A percentile compares a stretch with the other conserved stretches of the same genome.
Evolutionary conservation across 2,329 filamentous ascomycete genomes (phyloP).

Genomic region (Penicillium nordicum): DNA sequence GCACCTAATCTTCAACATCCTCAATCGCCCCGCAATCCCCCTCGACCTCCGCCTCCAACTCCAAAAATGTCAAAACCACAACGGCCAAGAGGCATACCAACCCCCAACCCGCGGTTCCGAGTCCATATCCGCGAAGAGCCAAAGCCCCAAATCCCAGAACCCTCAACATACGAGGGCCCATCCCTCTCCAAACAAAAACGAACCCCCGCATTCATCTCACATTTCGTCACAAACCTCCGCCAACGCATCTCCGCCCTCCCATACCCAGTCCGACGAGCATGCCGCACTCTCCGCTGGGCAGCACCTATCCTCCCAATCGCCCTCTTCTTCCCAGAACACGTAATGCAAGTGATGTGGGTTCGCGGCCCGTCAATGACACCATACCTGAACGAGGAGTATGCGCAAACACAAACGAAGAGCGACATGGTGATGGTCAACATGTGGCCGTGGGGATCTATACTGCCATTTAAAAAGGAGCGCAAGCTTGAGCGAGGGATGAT

Average conservation of each 20-base stretch:
- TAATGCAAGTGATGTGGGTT: conserved; percentile 43
- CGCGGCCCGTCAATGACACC: conserved; percentile 68
- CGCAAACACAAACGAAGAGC: conserved; percentile 37
- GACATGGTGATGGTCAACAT: conserved; percentile 45
- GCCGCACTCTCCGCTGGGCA: conserved; percentile 29
- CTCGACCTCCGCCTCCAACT: background rate
- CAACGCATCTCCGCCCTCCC: conserved; percentile 30
- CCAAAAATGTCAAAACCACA: conserved; percentile 3
- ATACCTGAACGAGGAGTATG: conserved; percentile 65
- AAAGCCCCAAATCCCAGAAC: background rate
- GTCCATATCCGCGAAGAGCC: background rate
- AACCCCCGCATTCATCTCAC: conserved; percentile 8
- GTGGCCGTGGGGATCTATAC: conserved; percentile 51
- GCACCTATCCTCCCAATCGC: conserved; percentile 38
- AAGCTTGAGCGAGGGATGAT: conserved; percentile 68
- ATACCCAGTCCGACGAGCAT: conserved; percentile 22
- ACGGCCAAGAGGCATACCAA: background rate
- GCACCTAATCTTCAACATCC: background rate
- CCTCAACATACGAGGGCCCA: background rate
- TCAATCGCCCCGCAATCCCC: background rate
- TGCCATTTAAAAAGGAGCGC: conserved; percentile 48
- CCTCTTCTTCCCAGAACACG: conserved; percentile 41
- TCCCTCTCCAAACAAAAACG: conserved; percentile 4
- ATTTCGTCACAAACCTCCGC: conserved; percentile 27
- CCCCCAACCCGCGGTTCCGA: conserved; percentile 3